Conservation (phyloP, 1,284 basidiomycete species). For the Trichosporon faecale region DNA sequence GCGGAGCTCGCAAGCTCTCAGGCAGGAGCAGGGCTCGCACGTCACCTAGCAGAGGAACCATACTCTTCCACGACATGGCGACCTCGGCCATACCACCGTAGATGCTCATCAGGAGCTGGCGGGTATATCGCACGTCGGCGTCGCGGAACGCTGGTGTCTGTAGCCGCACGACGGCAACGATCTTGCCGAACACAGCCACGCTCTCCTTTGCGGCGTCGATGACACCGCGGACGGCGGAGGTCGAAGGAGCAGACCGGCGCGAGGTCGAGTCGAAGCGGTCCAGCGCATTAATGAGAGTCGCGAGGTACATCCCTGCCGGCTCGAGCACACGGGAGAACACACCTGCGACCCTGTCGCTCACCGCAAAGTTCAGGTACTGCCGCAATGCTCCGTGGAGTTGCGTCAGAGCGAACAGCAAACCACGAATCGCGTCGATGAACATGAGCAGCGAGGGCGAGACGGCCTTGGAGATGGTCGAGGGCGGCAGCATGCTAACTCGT, state of each 20-base stretch:
- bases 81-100: conserved; percentile 90
- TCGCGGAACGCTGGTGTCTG: conserved; percentile 66
- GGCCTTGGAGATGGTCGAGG: conserved; percentile 63
- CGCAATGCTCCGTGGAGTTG: conserved; percentile 88
- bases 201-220: conserved; percentile 82
- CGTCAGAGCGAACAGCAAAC: conserved; percentile 86
- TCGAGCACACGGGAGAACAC: conserved; percentile 79
- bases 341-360: conserved; percentile 79
- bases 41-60: conserved; percentile 69
- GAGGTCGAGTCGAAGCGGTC: conserved; percentile 89
- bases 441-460: conserved; percentile 70
- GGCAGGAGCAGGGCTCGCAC: conserved; percentile 62
- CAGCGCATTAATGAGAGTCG: conserved; percentile 78
- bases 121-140: conserved; percentile 78
- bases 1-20: conserved; percentile 17
- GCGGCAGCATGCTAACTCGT: conserved; percentile 70
- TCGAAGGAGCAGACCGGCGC: conserved; percentile 62
- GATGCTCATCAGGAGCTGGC: conserved; percentile 81
- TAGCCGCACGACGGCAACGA: conserved; percentile 73
- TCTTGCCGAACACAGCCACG: conserved; percentile 80
- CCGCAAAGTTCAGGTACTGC: conserved; percentile 81
- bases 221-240: conserved; percentile 68
- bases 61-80: conserved; percentile 74
- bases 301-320: conserved; percentile 77
- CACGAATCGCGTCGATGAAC: conserved; percentile 82